Evolutionary conservation across 1,139 yeast species (phyloP).

Genomic region (Blastobotrys raffinosifermentans): DNA sequence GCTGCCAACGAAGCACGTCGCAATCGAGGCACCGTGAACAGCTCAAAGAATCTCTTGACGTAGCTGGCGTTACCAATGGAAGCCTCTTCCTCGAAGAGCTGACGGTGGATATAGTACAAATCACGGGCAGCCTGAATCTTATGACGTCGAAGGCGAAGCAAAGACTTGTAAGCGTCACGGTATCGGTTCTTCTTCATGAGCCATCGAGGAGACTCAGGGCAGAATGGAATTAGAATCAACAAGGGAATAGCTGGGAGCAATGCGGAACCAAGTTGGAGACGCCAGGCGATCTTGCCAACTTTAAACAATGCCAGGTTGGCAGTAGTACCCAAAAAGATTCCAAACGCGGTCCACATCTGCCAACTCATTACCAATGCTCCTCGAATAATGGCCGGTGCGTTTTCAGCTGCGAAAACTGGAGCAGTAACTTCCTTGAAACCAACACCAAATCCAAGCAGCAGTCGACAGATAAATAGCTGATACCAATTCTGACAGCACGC

Average conservation of each 20-base stretch:
- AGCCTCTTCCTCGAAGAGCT: conserved; percentile 58
- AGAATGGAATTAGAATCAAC: conserved; percentile 17
- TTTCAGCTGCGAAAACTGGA: conserved; percentile 79
- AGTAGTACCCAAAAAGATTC: conserved; percentile 74
- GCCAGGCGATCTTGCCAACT: conserved; percentile 36
- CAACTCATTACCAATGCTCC: conserved; percentile 81
- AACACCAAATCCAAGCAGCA: conserved; percentile 67
- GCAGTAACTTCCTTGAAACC: conserved; percentile 78
- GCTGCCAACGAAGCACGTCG: conserved; percentile 76
- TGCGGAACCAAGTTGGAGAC: conserved; percentile 21
- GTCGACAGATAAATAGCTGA: conserved; percentile 66
- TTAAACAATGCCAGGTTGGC: conserved; percentile 55
- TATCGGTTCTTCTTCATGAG: conserved; percentile 59
- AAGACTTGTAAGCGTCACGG: conserved; percentile 49
- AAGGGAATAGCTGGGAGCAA: conserved; percentile 29
- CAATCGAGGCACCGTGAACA: conserved; percentile 62
- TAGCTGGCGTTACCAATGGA: conserved; percentile 26
- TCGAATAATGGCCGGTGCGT: conserved; percentile 66
- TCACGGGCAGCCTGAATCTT: conserved; percentile 67
- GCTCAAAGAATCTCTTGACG: conserved; percentile 37
- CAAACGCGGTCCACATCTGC: conserved; percentile 84
- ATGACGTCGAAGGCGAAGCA: conserved; percentile 44
- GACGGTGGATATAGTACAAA: conserved; percentile 62
- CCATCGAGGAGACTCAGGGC: conserved; percentile 54
- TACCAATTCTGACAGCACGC: conserved; percentile 67